Evolutionary conservation across 2,329 filamentous ascomycete genomes (phyloP).

Genomic region (Clarireedia monteithiana): DNA sequence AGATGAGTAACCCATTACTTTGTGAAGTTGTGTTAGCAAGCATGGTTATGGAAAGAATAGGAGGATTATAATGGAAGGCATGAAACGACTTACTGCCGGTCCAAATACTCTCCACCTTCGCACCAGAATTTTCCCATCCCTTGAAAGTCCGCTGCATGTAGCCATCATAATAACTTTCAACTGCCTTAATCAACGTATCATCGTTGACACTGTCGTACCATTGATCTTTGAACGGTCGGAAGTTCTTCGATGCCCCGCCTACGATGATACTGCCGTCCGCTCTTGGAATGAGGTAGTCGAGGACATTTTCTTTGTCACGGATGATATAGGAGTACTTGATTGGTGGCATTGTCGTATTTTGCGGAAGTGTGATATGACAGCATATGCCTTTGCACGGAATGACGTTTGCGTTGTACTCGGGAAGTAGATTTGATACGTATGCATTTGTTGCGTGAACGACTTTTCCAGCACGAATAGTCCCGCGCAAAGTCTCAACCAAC

Average conservation of each 20-base stretch:
- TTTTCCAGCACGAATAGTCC: slow-evolving; percentile 42
- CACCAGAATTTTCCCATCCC: slow-evolving; percentile 38
- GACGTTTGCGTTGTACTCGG: slow-evolving; percentile 42
- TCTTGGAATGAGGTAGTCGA: slow-evolving; percentile 25
- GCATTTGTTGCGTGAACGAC: slow-evolving; percentile 61
- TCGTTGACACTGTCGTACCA: slow-evolving; percentile 44
- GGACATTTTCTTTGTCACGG: slow-evolving; percentile 6
- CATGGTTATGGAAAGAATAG: background rate
- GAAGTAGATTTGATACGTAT: slow-evolving; percentile 55
- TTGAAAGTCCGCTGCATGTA: slow-evolving; percentile 32
- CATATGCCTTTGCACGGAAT: slow-evolving; percentile 46
- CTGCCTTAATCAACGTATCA: slow-evolving; percentile 34
- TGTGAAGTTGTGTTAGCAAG: background rate
- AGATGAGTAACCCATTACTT: slow-evolving; percentile 7
- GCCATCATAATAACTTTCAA: slow-evolving; percentile 35
- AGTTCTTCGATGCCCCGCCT: slow-evolving; percentile 35
- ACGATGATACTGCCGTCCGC: slow-evolving; percentile 28
- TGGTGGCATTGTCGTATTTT: slow-evolving; percentile 12
- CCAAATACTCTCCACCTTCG: slow-evolving; percentile 26
- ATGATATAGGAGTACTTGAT: slow-evolving; percentile 17
- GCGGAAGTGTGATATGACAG: slow-evolving; percentile 31
- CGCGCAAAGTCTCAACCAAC: slow-evolving; percentile 45
- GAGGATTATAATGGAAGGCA: background rate
- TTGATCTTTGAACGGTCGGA: slow-evolving; percentile 21
- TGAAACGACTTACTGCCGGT: slow-evolving; percentile 11